A percentile compares a stretch with the other conserved stretches of the same genome.
These are phyloP conservation scores for Peterozyma toletana DNA, from an alignment of 805 yeast genomes.

Conservation along the genomic window DNA sequence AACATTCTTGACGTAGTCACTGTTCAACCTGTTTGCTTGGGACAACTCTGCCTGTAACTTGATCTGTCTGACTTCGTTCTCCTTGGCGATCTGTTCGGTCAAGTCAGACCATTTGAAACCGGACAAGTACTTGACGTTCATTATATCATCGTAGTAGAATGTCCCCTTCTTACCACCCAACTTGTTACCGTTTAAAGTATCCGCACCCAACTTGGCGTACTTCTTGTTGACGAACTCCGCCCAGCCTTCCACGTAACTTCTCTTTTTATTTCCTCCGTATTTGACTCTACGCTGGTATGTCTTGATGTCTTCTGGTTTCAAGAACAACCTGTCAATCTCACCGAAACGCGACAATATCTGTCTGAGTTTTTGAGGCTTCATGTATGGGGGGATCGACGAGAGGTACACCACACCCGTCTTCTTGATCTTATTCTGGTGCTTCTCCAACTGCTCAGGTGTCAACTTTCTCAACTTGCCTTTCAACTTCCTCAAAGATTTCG, in stretches of 20 bases:
- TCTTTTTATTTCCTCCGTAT: constrained; percentile 88
- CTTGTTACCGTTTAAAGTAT: constrained; percentile 78
- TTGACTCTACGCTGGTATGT: constrained; percentile 63
- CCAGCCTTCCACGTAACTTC: constrained; percentile 93
- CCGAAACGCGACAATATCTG: constrained; percentile 81
- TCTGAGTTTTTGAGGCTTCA: constrained; percentile 90
- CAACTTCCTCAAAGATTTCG: constrained; percentile 20
- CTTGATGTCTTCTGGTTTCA: constrained; percentile 77
- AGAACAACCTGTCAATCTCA: constrained; percentile 74
- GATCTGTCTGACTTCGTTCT: constrained; percentile 81
- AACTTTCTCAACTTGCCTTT: constrained; percentile 45
- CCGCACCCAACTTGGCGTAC: constrained; percentile 85
- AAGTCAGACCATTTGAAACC: constrained; percentile 94
- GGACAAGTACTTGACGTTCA: constrained; percentile 82
- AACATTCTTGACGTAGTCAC: constrained; percentile 74
- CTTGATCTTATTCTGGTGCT: constrained; percentile 47
- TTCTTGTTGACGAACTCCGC: constrained; percentile 79
- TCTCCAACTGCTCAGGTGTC: constrained; percentile 45
- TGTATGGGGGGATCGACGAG: constrained; percentile 89
- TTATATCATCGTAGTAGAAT: constrained; percentile 88
- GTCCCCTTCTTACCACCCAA: constrained; percentile 90
- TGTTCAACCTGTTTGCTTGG: constrained; percentile 82
- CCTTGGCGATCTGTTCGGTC: constrained; percentile 88
- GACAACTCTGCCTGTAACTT: constrained; percentile 83
- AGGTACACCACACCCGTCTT: constrained; percentile 91